Conservation (phyloP, 139 green algal genomes). For the Chloropicon primus region DNA sequence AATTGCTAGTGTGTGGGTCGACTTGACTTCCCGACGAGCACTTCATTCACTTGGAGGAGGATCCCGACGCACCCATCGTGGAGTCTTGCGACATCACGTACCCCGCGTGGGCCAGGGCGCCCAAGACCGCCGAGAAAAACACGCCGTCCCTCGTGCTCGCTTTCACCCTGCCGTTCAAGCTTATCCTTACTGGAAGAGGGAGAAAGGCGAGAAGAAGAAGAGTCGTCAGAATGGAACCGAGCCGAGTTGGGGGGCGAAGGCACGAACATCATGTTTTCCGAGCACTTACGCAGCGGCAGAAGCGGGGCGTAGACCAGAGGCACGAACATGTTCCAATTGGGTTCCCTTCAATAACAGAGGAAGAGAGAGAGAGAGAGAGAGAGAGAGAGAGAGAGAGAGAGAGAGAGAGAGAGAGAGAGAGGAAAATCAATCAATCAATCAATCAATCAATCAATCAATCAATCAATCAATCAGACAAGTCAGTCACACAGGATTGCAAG, state of each 20-base stretch:
- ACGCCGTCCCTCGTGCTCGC: not conserved
- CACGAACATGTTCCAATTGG: not conserved
- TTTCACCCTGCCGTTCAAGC: not conserved
- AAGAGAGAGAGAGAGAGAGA: not conserved
- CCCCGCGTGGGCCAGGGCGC: not conserved
- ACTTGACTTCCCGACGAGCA: not conserved
- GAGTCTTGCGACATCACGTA: constrained; percentile 6
- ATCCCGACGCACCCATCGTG: not conserved
- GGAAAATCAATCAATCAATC: not conserved
- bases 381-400: not conserved
- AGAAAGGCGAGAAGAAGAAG: not conserved
- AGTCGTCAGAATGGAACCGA: not conserved
- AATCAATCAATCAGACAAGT: no score
- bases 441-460: no score
- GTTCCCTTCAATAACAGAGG: not conserved
- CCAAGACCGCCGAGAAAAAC: not conserved
- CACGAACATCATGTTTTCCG: not conserved
- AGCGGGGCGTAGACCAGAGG: constrained; percentile 1
- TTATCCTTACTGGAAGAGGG: not conserved
- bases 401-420: not conserved
- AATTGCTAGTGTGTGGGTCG: no score
- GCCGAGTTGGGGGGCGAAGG: no score
- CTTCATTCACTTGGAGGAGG: no score
- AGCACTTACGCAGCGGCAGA: not conserved
- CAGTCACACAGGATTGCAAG: no score